Evolutionary conservation across 2,329 filamentous ascomycete genomes (phyloP).

Genomic region (Hymenoscyphus infarciens): DNA sequence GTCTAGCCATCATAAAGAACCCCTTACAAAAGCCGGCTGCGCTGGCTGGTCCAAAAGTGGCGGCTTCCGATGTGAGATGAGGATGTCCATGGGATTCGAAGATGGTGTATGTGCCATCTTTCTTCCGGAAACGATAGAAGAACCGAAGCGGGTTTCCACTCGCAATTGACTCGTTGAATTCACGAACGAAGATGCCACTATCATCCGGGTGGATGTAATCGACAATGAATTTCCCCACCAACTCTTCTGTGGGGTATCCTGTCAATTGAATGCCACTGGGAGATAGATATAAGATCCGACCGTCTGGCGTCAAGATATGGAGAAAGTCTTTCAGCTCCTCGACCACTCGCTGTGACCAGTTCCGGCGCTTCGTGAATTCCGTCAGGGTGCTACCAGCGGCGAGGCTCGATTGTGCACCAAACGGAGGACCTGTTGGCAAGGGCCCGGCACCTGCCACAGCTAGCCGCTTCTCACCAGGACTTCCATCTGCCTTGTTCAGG

Average conservation of each 20-base stretch:
- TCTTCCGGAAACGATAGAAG: slow-evolving; percentile 79
- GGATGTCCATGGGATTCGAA: slow-evolving; percentile 93
- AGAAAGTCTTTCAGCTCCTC: slow-evolving; percentile 87
- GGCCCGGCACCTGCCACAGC: slow-evolving; percentile 33
- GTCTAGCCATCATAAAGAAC: slow-evolving; percentile 89
- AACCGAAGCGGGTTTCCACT: slow-evolving; percentile 75
- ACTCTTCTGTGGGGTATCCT: slow-evolving; percentile 67
- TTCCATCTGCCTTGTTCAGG: slow-evolving; percentile 10
- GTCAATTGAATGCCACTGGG: slow-evolving; percentile 72
- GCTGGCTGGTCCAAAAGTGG: slow-evolving; percentile 59
- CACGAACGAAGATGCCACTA: slow-evolving; percentile 74
- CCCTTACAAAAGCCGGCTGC: slow-evolving; percentile 74
- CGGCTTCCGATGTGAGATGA: slow-evolving; percentile 71
- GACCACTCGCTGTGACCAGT: slow-evolving; percentile 86
- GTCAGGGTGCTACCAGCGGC: slow-evolving; percentile 52
- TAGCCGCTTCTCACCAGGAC: slow-evolving; percentile 23
- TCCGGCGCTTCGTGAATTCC: slow-evolving; percentile 62
- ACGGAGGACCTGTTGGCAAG: slow-evolving; percentile 28
- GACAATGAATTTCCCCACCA: slow-evolving; percentile 71
- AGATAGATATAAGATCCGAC: slow-evolving; percentile 81
- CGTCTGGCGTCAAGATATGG: slow-evolving; percentile 81
- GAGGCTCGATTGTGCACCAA: slow-evolving; percentile 28
- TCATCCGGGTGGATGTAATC: slow-evolving; percentile 87
- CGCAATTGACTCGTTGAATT: slow-evolving; percentile 86
- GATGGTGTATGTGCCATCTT: slow-evolving; percentile 70